Percentiles rank a stretch among this genome's conserved stretches.
Conservation (phyloP, 2,329 filamentous ascomycete species). For the Eutypella sp. region DNA sequence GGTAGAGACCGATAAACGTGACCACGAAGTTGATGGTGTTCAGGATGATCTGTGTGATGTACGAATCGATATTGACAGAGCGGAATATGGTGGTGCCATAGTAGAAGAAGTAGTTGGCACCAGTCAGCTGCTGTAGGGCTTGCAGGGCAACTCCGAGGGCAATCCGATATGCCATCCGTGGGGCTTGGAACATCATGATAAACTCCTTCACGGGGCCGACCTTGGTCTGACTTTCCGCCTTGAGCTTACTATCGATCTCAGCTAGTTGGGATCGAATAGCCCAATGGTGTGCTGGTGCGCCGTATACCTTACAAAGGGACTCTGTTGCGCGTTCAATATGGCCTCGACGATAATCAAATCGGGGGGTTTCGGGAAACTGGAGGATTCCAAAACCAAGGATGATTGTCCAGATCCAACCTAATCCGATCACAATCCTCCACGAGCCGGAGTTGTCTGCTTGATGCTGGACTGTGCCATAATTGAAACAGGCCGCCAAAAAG, state of each 20-base stretch:
- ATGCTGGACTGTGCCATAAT: slow-evolving; percentile 40
- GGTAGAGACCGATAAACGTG: slow-evolving; percentile 62
- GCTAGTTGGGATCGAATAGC: slow-evolving; percentile 47
- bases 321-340: slow-evolving; percentile 43
- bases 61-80: slow-evolving; percentile 63
- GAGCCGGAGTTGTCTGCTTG: slow-evolving; percentile 39
- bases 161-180: slow-evolving; percentile 60
- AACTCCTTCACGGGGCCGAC: slow-evolving; percentile 49
- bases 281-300: slow-evolving; percentile 38
- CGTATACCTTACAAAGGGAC: slow-evolving; percentile 49
- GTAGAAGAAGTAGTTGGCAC: slow-evolving; percentile 59
- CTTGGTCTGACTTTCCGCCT: slow-evolving; percentile 39
- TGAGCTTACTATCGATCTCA: slow-evolving; percentile 46
- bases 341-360: slow-evolving; percentile 47
- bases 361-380: slow-evolving; percentile 51
- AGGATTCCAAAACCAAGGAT: slow-evolving; percentile 50
- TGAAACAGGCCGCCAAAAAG: slow-evolving; percentile 50
- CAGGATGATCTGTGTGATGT: slow-evolving; percentile 63
- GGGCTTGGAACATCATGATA: too few species aligned
- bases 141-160: slow-evolving; percentile 59
- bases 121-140: slow-evolving; percentile 64
- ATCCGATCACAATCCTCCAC: slow-evolving; percentile 59
- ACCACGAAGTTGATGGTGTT: slow-evolving; percentile 62
- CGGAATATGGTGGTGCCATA: slow-evolving; percentile 65
- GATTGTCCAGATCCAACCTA: slow-evolving; percentile 49